Conservation (phyloP, 2,329 filamentous ascomycete genomes). For the Verticillium albo-atrum region DNA sequence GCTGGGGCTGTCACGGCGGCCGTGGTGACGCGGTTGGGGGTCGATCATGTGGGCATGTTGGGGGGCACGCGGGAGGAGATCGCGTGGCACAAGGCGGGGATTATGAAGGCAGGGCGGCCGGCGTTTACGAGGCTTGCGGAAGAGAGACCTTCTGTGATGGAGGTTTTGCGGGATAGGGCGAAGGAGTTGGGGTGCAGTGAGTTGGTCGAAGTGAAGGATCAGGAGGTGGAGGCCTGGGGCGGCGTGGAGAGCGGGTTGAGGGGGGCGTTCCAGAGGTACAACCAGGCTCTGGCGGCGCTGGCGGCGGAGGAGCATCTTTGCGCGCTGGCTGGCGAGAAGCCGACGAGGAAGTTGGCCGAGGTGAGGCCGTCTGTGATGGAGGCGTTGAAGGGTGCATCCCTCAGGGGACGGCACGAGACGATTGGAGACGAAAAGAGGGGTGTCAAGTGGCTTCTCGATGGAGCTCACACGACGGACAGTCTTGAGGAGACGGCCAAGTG, state of each 20-base stretch:
- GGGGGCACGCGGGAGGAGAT: constrained; percentile 77
- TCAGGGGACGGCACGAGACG: constrained; percentile 75
- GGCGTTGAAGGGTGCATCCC: constrained; percentile 62
- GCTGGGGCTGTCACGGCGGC: constrained; percentile 59
- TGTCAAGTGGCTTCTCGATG: constrained; percentile 77
- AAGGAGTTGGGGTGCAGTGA: constrained; percentile 39
- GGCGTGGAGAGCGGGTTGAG: constrained; percentile 28
- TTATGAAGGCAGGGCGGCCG: constrained; percentile 63
- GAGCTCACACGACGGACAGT: constrained; percentile 83
- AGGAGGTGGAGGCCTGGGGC: constrained; percentile 1
- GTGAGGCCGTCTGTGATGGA: constrained; percentile 52
- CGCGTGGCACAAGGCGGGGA: constrained; percentile 86
- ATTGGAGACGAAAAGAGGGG: constrained; percentile 36
- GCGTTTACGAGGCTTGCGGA: constrained; percentile 27
- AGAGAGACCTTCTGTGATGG: constrained; percentile 28
- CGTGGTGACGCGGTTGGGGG: constrained; percentile 74
- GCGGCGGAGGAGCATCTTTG: constrained; percentile 24
- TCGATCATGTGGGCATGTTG: constrained; percentile 80
- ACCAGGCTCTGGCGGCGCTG: constrained; percentile 49
- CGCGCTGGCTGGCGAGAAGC: constrained; percentile 33
- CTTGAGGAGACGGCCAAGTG: constrained; percentile 71
- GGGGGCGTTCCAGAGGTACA: constrained; percentile 54
- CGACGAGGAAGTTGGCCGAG: constrained; percentile 34
- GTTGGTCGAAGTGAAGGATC: constrained; percentile 11
- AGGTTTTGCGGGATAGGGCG: constrained; percentile 57